Conservation (phyloP, 176 grass and related monocot genomes). For the Alloteropsis semialata region DNA sequence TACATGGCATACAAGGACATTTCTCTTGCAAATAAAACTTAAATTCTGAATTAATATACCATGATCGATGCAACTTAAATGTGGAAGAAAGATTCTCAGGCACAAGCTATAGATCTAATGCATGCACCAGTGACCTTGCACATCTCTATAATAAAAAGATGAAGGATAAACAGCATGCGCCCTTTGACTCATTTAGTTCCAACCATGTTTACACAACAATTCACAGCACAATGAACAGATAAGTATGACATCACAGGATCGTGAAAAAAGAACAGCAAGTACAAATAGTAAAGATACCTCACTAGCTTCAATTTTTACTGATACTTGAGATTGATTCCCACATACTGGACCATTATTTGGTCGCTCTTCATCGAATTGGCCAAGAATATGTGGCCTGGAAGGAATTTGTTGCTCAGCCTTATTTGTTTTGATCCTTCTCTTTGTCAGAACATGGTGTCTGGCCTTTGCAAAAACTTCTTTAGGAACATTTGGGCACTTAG, state of each 20-base stretch:
- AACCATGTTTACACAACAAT: not conserved
- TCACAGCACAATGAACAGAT: constrained; percentile 11
- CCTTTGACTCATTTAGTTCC: not conserved
- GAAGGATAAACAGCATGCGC: not conserved
- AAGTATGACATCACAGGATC: not conserved
- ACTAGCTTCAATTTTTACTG: constrained; percentile 17
- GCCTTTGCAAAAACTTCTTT: constrained; percentile 32
- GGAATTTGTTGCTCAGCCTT: constrained; percentile 12
- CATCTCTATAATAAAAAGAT: not conserved
- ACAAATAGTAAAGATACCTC: constrained; percentile 33
- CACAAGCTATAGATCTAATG: constrained; percentile 1
- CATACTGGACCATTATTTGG: not conserved
- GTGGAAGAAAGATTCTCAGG: constrained; percentile 21
- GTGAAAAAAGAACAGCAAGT: not conserved
- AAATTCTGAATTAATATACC: not conserved
- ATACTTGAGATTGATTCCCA: constrained; percentile 8
- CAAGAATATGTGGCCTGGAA: constrained; percentile 12
- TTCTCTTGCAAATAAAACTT: not conserved
- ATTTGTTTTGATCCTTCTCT: constrained; percentile 18
- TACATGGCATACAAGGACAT: not conserved
- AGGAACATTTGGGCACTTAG: constrained; percentile 46
- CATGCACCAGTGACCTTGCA: not conserved
- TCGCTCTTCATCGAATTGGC: constrained; percentile 15
- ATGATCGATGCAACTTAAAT: constrained; percentile 2
- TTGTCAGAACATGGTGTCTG: constrained; percentile 29